Evolutionary conservation across 192 early-diverging fungal genomes (phyloP).

Genomic region (Dispira simplex): DNA sequence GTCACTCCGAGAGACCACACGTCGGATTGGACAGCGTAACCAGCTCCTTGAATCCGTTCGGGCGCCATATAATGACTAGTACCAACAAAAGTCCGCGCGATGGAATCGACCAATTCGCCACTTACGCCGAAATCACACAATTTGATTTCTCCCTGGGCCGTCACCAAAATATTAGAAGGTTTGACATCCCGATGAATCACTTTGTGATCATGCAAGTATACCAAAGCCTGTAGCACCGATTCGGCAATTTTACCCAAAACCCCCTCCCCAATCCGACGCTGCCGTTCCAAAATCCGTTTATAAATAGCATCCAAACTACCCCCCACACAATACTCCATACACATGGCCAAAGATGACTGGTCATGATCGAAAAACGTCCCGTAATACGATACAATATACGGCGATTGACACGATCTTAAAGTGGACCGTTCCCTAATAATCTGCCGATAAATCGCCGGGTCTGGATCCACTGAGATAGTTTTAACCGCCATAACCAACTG

Average conservation of each 20-base stretch:
- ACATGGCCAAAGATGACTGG: conserved; percentile 69
- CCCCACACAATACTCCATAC: conserved; percentile 93
- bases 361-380: conserved; percentile 80
- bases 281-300: conserved; percentile 45
- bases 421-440: conserved; percentile 86
- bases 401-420: conserved; percentile 75
- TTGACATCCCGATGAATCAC: conserved; percentile 98
- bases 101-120: conserved; percentile 72
- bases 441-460: conserved; percentile 58
- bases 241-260: conserved; percentile 80
- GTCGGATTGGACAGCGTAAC: conserved; percentile 80
- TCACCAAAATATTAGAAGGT: conserved; percentile 93
- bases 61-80: conserved; percentile 97
- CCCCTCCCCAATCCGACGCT: conserved; percentile 72
- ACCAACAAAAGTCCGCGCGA: conserved; percentile 91
- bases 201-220: conserved; percentile 72
- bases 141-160: conserved; percentile 80
- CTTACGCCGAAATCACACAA: conserved; percentile 97
- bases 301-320: conserved; percentile 91
- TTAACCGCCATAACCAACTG: conserved; percentile 85
- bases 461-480: conserved; percentile 45
- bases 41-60: conserved; percentile 85
- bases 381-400: conserved; percentile 88
- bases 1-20: conserved; percentile 95
- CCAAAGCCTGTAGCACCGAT: conserved; percentile 78